Conservation (phyloP, 2,329 filamentous ascomycete species). For the Pseudocercospora pini-densiflorae region DNA sequence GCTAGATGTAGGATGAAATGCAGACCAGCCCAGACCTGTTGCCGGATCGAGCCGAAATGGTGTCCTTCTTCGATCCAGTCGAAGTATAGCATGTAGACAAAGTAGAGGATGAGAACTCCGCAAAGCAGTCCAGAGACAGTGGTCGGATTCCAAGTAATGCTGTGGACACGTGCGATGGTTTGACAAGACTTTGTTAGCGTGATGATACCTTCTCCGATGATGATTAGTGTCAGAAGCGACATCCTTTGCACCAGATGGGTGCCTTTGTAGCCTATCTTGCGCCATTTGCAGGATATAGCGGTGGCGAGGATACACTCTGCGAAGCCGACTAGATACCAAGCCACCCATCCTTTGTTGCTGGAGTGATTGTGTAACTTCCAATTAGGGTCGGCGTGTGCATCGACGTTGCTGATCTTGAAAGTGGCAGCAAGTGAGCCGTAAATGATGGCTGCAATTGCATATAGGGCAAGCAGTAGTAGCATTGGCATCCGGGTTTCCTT, state of each 20-base stretch:
- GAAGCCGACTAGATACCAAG: conserved; percentile 43
- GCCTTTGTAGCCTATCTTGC: conserved; percentile 44
- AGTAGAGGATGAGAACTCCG: conserved; percentile 39
- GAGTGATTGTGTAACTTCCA: neutral
- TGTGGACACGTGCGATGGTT: conserved; percentile 37
- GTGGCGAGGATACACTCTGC: conserved; percentile 57
- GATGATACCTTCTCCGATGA: conserved; percentile 45
- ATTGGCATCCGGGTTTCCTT: neutral
- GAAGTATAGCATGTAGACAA: conserved; percentile 32
- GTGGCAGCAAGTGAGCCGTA: neutral
- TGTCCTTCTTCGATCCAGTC: conserved; percentile 22
- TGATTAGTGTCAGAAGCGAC: conserved; percentile 44
- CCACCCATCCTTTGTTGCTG: neutral
- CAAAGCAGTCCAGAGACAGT: conserved; percentile 40
- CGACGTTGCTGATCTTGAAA: neutral
- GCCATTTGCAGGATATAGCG: conserved; percentile 38
- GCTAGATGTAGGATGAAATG: conserved; percentile 18
- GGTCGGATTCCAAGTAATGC: conserved; percentile 23
- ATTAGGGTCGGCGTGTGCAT: neutral
- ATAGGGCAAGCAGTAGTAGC: neutral
- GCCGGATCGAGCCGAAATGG: conserved; percentile 30
- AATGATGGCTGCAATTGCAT: neutral
- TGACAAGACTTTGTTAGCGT: conserved; percentile 40
- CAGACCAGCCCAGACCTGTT: conserved; percentile 30
- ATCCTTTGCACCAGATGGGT: conserved; percentile 44